phyloP scores from a whole-genome alignment of 2,329 filamentous ascomycete genomes.

The Rutstroemia sp. region DNA sequence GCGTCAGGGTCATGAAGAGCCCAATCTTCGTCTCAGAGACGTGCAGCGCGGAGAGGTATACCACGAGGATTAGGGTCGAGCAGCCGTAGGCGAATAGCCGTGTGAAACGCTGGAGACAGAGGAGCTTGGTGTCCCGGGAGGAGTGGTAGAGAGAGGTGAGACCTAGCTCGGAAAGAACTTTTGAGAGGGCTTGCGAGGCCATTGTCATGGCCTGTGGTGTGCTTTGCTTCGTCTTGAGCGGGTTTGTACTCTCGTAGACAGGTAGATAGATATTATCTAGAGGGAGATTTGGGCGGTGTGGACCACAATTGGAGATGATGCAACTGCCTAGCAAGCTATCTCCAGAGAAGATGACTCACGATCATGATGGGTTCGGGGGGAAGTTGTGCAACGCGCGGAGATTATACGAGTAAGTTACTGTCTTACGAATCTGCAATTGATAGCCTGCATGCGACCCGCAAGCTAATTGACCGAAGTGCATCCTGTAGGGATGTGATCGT shows the following conservation, averaged over 20 bases:
- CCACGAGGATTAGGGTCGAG: slow-evolving; percentile 49
- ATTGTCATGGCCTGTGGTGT: slow-evolving; percentile 10
- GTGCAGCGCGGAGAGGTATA: slow-evolving; percentile 44
- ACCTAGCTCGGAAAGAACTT: slow-evolving; percentile 35
- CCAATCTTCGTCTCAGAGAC: slow-evolving; percentile 47
- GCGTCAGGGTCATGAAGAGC: slow-evolving; percentile 58
- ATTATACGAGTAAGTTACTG: too few species aligned
- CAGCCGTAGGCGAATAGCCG: slow-evolving; percentile 57
- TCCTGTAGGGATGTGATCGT: too few species aligned
- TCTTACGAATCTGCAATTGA: too few species aligned
- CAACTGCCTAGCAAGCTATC: too few species aligned
- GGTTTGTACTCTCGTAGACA: neutral
- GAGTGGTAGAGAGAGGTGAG: slow-evolving; percentile 37
- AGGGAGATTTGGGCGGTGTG: too few species aligned
- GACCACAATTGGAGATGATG: too few species aligned
- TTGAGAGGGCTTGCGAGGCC: slow-evolving; percentile 15
- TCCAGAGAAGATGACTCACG: too few species aligned
- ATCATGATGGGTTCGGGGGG: too few species aligned
- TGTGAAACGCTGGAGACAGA: slow-evolving; percentile 51
- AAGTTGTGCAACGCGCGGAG: too few species aligned
- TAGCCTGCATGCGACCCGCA: too few species aligned
- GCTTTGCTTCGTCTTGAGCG: neutral
- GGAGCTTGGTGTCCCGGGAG: slow-evolving; percentile 45
- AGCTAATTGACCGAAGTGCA: too few species aligned
- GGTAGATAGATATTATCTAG: too few species aligned